These are phyloP conservation scores for Cytospora chrysosperma DNA, from an alignment of 2,329 filamentous ascomycete species.

Conservation along the genomic window DNA sequence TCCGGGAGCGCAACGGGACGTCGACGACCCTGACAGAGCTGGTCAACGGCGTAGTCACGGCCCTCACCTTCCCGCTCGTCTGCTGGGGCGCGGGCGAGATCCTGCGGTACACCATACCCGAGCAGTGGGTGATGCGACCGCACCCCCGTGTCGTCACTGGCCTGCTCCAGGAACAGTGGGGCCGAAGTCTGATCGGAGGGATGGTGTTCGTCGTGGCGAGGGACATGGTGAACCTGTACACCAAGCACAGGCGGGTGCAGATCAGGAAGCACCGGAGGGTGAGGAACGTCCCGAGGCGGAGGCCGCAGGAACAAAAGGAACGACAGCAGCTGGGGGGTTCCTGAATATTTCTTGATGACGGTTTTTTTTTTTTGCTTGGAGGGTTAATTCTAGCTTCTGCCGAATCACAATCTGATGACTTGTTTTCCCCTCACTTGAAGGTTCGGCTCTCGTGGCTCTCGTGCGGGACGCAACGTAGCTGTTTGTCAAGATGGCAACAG, in stretches of 20 bases:
- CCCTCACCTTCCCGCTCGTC: slow-evolving; percentile 76
- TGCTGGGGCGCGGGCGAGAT: slow-evolving; percentile 76
- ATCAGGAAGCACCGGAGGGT: slow-evolving; percentile 55
- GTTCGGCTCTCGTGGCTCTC: no score
- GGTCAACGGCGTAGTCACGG: slow-evolving; percentile 50
- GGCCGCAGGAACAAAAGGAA: slow-evolving; percentile 4
- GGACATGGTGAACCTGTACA: slow-evolving; percentile 60
- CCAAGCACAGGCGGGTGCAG: slow-evolving; percentile 61
- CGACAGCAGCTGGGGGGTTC: background rate
- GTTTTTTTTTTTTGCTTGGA: no score
- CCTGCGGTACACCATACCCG: slow-evolving; percentile 66
- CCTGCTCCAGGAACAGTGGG: slow-evolving; percentile 82
- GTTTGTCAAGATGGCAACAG: background rate
- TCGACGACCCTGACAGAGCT: slow-evolving; percentile 41
- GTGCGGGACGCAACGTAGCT: no score
- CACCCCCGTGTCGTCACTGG: slow-evolving; percentile 49
- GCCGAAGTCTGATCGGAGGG: slow-evolving; percentile 82
- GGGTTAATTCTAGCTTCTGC: background rate
- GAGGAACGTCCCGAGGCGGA: slow-evolving; percentile 42
- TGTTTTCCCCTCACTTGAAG: background rate
- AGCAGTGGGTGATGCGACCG: slow-evolving; percentile 58
- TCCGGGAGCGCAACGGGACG: slow-evolving; percentile 31
- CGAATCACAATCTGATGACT: background rate
- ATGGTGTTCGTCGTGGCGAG: slow-evolving; percentile 86
- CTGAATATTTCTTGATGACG: background rate